A percentile compares a stretch with the other conserved stretches of the same genome.
These are phyloP conservation scores for Xylaria cubensis DNA, from an alignment of 495 filamentous ascomycete species.

Conservation along the genomic window DNA sequence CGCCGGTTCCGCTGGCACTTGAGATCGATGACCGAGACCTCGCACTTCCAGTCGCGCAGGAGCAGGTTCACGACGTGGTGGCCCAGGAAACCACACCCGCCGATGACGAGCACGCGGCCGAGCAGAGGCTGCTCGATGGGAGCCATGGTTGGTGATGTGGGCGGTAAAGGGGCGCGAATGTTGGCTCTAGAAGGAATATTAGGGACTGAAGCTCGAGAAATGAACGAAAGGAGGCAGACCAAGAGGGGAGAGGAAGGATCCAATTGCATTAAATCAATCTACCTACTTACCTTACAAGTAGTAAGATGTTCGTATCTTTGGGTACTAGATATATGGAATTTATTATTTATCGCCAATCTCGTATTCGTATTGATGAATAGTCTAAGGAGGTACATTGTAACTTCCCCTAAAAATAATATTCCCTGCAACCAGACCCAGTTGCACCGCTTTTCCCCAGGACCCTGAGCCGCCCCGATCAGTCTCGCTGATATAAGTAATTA, in stretches of 20 bases:
- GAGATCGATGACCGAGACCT: conserved; percentile 87
- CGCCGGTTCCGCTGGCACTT: conserved; percentile 76
- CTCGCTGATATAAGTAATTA: no score
- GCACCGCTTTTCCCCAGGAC: background rate
- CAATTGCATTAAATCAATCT: background rate
- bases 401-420: background rate
- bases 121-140: conserved; percentile 51
- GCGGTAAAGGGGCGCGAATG: background rate
- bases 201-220: background rate
- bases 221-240: background rate
- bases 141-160: conserved; percentile 39
- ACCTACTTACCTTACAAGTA: background rate
- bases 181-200: background rate
- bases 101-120: conserved; percentile 68
- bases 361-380: background rate
- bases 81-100: conserved; percentile 75
- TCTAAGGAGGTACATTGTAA: no score
- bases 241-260: no score
- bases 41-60: conserved; percentile 58
- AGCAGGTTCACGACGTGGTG: conserved; percentile 70
- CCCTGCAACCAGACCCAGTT: background rate
- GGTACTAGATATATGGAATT: background rate
- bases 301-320: background rate
- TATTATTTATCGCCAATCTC: background rate
- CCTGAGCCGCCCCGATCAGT: no score